Percentiles rank a stretch among this genome's conserved stretches.
phyloP scores from a whole-genome alignment of 192 early-diverging fungal species.

The Coemansia sp. region DNA sequence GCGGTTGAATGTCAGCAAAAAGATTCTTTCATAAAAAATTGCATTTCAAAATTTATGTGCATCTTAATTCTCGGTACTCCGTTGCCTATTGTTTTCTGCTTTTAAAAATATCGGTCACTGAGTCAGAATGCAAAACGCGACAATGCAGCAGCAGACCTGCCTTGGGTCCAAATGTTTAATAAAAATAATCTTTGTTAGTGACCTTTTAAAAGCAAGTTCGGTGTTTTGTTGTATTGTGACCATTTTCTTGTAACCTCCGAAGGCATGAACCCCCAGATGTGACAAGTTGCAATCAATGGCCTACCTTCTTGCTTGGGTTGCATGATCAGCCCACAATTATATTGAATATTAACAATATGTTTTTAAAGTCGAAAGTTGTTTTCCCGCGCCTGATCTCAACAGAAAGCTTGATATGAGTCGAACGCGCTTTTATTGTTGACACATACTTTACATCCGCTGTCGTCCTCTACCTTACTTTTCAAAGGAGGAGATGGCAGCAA shows the following conservation, averaged over 20 bases:
- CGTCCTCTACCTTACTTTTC: not conserved
- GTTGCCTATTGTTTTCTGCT: not conserved
- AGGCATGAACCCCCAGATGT: not conserved
- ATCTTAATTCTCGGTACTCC: constrained; percentile 9
- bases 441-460: not conserved
- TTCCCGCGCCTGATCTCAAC: not conserved
- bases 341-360: not conserved
- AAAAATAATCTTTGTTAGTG: not conserved
- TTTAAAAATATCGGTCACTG: not conserved
- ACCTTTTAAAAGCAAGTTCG: not conserved
- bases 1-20: not conserved
- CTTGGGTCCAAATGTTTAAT: not conserved
- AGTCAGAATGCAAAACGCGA: not conserved
- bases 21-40: not conserved
- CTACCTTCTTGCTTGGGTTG: not conserved
- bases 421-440: not conserved
- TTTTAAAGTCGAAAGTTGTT: not conserved
- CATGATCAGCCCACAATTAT: not conserved
- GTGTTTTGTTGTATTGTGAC: not conserved
- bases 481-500: not conserved
- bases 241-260: not conserved
- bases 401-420: not conserved
- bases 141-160: not conserved
- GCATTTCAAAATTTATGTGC: not conserved
- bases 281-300: not conserved